These are phyloP conservation scores for Rhododendron molle DNA, from an alignment of 148 eudicot species.

Conservation along the genomic window DNA sequence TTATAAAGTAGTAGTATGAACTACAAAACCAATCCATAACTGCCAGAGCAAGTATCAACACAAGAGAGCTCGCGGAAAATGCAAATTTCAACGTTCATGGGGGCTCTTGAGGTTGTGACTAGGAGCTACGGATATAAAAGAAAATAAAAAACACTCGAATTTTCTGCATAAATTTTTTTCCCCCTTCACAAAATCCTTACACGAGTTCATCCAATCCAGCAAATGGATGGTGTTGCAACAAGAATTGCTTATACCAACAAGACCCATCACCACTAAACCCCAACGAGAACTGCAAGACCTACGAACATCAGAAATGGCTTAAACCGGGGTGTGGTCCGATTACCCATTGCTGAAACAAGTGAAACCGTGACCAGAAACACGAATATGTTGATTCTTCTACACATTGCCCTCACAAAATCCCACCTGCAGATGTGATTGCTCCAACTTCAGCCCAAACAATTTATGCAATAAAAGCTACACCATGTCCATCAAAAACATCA, in stretches of 20 bases:
- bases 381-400: not conserved
- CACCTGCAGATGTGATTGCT: not conserved
- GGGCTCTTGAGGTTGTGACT: not conserved
- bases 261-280: not conserved
- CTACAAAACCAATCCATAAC: not conserved
- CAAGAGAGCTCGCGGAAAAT: not conserved
- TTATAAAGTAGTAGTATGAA: not conserved
- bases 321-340: not conserved
- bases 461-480: not conserved
- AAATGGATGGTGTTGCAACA: not conserved
- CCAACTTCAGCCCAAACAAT: not conserved
- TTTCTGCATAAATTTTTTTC: not conserved
- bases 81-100: not conserved
- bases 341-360: not conserved
- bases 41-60: not conserved
- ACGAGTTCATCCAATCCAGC: not conserved
- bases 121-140: not conserved
- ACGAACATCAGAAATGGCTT: not conserved
- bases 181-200: not conserved
- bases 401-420: not conserved
- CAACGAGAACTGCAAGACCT: not conserved
- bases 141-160: not conserved
- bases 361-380: not conserved
- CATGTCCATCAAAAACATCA: not conserved
- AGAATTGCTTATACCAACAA: not conserved